Conservation (phyloP, 371 early-diverging fungal genomes). For the Mucor plumbeus region DNA sequence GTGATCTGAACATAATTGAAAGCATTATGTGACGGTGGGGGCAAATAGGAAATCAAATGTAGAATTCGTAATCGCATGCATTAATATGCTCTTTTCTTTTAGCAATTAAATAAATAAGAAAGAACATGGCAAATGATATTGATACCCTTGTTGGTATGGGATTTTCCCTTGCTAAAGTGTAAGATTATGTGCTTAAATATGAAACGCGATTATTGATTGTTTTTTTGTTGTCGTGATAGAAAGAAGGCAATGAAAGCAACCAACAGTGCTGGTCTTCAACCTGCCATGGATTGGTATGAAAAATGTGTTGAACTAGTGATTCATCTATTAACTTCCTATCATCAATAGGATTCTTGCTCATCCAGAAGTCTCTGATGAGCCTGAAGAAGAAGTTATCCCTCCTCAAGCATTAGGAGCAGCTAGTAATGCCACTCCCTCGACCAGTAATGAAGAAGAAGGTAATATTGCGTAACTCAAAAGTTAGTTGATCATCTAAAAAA, state of each 20-base stretch:
- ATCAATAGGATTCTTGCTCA: constrained; percentile 72
- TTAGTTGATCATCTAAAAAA: neutral
- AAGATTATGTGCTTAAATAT: constrained; percentile 9
- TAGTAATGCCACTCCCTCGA: constrained; percentile 20
- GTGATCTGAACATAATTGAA: no score
- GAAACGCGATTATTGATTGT: neutral
- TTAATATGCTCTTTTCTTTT: constrained; percentile 1
- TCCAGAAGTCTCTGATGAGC: constrained; percentile 75
- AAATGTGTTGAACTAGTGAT: neutral
- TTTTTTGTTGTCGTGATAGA: constrained; percentile 24
- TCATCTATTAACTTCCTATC: neutral
- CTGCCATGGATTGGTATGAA: constrained; percentile 86
- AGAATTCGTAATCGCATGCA: neutral
- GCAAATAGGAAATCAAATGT: neutral
- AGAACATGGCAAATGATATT: constrained; percentile 57
- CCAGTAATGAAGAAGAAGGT: constrained; percentile 42
- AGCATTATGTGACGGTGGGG: neutral
- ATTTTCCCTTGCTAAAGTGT: constrained; percentile 76
- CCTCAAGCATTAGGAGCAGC: constrained; percentile 41
- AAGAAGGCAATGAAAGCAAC: constrained; percentile 77
- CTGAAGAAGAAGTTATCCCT: constrained; percentile 48
- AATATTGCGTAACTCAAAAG: neutral
- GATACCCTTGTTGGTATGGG: constrained; percentile 80
- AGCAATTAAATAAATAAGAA: neutral
- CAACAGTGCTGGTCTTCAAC: constrained; percentile 81